Base-by-base conservation (phyloP, 148 eudicot genomes). In the Chenopodium quinoa region DNA sequence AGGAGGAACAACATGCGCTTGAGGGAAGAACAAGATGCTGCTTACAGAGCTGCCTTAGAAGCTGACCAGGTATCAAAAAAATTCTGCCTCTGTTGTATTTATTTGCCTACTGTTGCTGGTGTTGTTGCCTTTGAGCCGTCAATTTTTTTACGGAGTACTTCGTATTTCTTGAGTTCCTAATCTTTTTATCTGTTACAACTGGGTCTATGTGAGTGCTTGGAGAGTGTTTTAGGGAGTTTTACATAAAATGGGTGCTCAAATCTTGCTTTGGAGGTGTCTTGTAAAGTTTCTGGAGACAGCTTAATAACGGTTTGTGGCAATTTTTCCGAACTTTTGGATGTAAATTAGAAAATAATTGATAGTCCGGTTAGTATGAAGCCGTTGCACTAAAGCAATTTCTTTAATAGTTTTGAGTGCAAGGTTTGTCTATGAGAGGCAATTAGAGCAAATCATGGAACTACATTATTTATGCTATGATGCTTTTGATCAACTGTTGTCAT, bases 1-100 rank as follows among this genome's bases (percentile, higher is more conserved):
- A 86, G 98, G 79, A 91, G 93, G 86, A 96, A 17, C 82, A 96
- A 92, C 79, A 77, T 89, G 31, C 92, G 93, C n/a, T 83, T 96
- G 89, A 91, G 99, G 85, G 99, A 96, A 89, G 99, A 96, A 79
- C 99, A 96, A 84, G 99, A 96, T 92, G 99, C 99, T 88, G 99
- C 99, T 73, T 96, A 91, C 85, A 90, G 82, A 79, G 99, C 92
- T 79, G 99, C 99, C 16, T 92, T 93, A 65, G 99, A 93, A 90
- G 99, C 99, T 85, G 99, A 96, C 90, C 98, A 92, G 89, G 99
- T 96, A 86, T 68, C 74, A 16, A 58, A 13, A 50, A 37, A 7
- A 22, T 4, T 44, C 29, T 72, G 6, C 11, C 75, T 72, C 29
- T 44, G 47, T 44, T 72, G 52, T 72, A 72, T 72, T 16, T n/a